These are phyloP conservation scores for Fusarium nanum DNA, from an alignment of 2,329 filamentous ascomycete genomes.

Conservation along the genomic window DNA sequence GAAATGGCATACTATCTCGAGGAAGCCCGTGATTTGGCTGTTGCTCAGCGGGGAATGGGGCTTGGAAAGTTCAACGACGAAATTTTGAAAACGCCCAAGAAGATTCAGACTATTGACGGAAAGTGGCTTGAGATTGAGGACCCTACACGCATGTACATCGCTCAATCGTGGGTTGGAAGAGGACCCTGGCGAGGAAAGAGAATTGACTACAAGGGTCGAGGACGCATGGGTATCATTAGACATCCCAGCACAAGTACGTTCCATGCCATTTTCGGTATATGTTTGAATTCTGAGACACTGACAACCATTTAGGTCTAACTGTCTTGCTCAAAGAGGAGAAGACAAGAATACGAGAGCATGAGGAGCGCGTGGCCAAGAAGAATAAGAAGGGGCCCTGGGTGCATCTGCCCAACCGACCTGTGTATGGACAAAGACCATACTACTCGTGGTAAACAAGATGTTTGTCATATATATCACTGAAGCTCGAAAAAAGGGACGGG, in stretches of 20 bases:
- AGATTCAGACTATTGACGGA: slow-evolving; percentile 80
- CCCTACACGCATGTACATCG: slow-evolving; percentile 86
- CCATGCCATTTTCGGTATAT: background rate
- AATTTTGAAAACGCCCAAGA: slow-evolving; percentile 53
- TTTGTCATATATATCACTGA: slow-evolving; percentile 3
- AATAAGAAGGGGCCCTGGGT: slow-evolving; percentile 83
- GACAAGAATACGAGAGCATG: slow-evolving; percentile 82
- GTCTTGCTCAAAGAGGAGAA: slow-evolving; percentile 93
- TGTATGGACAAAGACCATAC: slow-evolving; percentile 87
- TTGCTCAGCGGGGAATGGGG: slow-evolving; percentile 87
- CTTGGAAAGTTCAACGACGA: slow-evolving; percentile 63
- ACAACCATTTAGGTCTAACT: slow-evolving; percentile 70
- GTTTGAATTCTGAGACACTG: slow-evolving; percentile 14
- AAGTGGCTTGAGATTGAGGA: slow-evolving; percentile 77
- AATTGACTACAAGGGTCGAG: slow-evolving; percentile 80
- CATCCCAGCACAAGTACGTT: slow-evolving; percentile 81
- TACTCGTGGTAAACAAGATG: slow-evolving; percentile 79
- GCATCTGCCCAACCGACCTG: slow-evolving; percentile 85
- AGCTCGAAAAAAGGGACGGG: slow-evolving; percentile 10
- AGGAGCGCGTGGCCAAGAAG: slow-evolving; percentile 82
- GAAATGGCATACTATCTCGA: slow-evolving; percentile 85
- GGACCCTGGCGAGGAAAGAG: slow-evolving; percentile 69
- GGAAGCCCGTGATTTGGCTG: slow-evolving; percentile 82
- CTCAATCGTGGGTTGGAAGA: slow-evolving; percentile 91
- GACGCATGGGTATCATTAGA: slow-evolving; percentile 73